Evolutionary conservation across 2,329 filamentous ascomycete species (phyloP).

Genomic region (Fulvia fulva): DNA sequence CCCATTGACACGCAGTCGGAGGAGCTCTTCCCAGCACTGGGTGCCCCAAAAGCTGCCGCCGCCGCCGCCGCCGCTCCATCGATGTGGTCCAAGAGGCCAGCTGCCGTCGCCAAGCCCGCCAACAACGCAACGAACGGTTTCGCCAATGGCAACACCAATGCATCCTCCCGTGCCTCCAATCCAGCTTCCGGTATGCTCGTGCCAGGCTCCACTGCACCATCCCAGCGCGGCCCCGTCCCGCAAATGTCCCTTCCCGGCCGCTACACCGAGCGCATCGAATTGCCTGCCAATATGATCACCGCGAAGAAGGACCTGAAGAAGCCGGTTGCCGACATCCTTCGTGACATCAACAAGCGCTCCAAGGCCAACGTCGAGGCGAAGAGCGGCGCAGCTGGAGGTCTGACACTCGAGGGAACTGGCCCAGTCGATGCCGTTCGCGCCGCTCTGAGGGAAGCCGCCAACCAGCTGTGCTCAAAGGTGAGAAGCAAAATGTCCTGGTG

Average conservation of each 20-base stretch:
- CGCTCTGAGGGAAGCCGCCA: slow-evolving; percentile 82
- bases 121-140: slow-evolving; percentile 47
- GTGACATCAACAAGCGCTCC: slow-evolving; percentile 88
- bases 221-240: slow-evolving; percentile 31
- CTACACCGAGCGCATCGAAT: slow-evolving; percentile 69
- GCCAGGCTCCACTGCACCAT: slow-evolving; percentile 49
- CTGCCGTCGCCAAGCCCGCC: slow-evolving; percentile 44
- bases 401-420: slow-evolving; percentile 81
- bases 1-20: slow-evolving; percentile 78
- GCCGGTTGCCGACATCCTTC: slow-evolving; percentile 77
- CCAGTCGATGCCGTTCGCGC: slow-evolving; percentile 79
- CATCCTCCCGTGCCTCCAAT: slow-evolving; percentile 57
- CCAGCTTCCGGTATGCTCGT: slow-evolving; percentile 56
- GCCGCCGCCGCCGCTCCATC: slow-evolving; percentile 60
- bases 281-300: slow-evolving; percentile 72
- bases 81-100: slow-evolving; percentile 71
- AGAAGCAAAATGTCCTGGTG: slow-evolving; percentile 25
- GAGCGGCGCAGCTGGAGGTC: slow-evolving; percentile 64
- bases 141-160: slow-evolving; percentile 49
- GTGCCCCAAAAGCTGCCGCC: slow-evolving; percentile 61
- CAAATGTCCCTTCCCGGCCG: slow-evolving; percentile 76
- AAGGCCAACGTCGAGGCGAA: slow-evolving; percentile 80
- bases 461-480: slow-evolving; percentile 83
- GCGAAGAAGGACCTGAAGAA: slow-evolving; percentile 76
- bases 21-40: slow-evolving; percentile 90